Evolutionary conservation across 257 asterid genomes (phyloP).

Genomic region (Coffea eugenioides): DNA sequence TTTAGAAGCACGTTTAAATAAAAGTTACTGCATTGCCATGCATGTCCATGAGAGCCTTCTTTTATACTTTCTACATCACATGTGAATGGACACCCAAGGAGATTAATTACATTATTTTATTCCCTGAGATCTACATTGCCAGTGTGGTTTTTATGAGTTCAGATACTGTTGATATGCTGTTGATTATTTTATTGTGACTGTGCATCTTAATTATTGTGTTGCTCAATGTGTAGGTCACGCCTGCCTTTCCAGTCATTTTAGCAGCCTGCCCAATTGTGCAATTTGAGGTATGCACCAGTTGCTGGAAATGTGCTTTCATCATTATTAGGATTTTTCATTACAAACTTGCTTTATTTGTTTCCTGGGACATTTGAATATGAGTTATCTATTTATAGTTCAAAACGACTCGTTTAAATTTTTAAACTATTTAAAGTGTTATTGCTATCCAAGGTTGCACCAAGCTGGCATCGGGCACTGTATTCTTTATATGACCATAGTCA

Average conservation of each 20-base stretch:
- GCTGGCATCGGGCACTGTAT: not conserved
- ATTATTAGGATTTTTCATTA: not conserved
- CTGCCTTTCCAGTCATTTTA: conserved; percentile 69
- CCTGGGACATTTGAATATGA: not conserved
- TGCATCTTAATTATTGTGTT: conserved; percentile 22
- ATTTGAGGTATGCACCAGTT: conserved; percentile 66
- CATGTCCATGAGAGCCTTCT: not conserved
- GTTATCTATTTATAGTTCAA: not conserved
- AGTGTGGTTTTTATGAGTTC: not conserved
- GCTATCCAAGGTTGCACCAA: not conserved
- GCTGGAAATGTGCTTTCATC: not conserved
- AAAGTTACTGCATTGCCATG: not conserved
- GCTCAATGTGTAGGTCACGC: conserved; percentile 69
- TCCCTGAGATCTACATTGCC: not conserved
- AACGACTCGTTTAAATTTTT: no score
- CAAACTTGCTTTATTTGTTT: not conserved
- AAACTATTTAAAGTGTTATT: not conserved
- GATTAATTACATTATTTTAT: not conserved
- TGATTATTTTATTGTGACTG: not conserved
- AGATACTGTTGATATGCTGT: not conserved
- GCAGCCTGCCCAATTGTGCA: conserved; percentile 77
- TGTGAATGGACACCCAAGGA: not conserved
- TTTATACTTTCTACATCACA: not conserved
- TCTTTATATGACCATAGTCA: not conserved
- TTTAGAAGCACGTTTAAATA: not conserved